A percentile compares a stretch with the other conserved stretches of the same genome.
Evolutionary conservation across 371 early-diverging fungal genomes (phyloP).

Genomic region (Rozella allomycis): DNA sequence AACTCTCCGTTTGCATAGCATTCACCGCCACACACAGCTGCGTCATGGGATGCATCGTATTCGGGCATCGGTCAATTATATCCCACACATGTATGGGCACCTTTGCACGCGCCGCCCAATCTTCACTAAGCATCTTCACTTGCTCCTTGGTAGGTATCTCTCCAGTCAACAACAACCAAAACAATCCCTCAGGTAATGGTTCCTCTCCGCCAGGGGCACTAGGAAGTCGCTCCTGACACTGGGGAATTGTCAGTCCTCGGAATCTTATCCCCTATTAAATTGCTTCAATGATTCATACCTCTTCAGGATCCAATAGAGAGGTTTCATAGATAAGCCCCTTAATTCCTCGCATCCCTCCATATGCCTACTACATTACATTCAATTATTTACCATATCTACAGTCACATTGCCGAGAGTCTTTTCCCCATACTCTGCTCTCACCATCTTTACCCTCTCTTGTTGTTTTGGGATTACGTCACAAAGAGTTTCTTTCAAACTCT

Average conservation of each 20-base stretch:
- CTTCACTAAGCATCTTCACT: conserved; percentile 68
- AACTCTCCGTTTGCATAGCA: conserved; percentile 81
- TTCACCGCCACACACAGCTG: conserved; percentile 89
- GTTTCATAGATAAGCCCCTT: conserved; percentile 96
- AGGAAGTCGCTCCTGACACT: conserved; percentile 79
- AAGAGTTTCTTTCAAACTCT: conserved; percentile 71
- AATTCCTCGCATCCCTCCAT: conserved; percentile 97
- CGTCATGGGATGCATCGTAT: conserved; percentile 94
- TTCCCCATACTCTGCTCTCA: conserved; percentile 68
- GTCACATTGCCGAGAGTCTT: conserved; percentile 80
- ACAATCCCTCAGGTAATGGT: conserved; percentile 89
- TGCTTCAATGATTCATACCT: conserved; percentile 14
- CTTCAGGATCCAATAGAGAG: conserved; percentile 88
- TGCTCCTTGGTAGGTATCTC: conserved; percentile 88
- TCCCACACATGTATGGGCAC: conserved; percentile 83
- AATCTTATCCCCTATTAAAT: conserved; percentile 68
- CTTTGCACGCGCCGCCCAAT: conserved; percentile 81
- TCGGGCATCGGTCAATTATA: conserved; percentile 87
- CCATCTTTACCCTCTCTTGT: conserved; percentile 76
- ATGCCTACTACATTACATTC: conserved; percentile 22
- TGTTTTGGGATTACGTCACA: conserved; percentile 77
- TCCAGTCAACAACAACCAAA: conserved; percentile 93
- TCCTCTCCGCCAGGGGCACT: conserved; percentile 62
- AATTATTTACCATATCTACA: conserved; percentile 53
- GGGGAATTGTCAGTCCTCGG: conserved; percentile 87